Conservation (phyloP, 2,329 filamentous ascomycete species). For the Chrysoporthe deuterocubensis region DNA sequence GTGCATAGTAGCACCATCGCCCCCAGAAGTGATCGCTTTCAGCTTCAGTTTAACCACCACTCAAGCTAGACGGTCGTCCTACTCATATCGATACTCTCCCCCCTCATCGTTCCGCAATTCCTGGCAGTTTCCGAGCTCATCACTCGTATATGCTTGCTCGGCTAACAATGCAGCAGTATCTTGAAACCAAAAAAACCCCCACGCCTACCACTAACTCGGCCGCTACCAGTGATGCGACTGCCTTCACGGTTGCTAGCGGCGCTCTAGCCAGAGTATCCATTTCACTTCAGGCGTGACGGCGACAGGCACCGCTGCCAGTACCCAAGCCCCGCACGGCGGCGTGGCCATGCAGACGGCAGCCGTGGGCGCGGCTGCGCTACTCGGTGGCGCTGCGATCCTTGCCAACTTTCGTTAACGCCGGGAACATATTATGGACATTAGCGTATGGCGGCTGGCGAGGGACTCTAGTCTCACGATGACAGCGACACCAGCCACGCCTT, state of each 20-base stretch:
- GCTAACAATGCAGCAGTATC: conserved; percentile 34
- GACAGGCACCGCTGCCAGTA: conserved; percentile 6
- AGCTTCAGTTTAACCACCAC: no score
- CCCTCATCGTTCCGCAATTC: conserved; percentile 55
- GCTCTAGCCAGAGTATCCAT: neutral
- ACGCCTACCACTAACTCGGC: conserved; percentile 43
- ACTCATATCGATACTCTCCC: conserved; percentile 57
- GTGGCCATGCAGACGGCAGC: conserved; percentile 23
- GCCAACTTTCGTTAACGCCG: conserved; percentile 4
- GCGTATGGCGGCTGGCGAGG: neutral
- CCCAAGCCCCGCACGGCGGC: neutral
- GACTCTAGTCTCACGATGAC: neutral
- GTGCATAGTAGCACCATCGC: no score
- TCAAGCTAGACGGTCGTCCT: conserved; percentile 40
- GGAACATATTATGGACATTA: neutral
- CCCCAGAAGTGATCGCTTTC: no score
- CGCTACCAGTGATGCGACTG: conserved; percentile 41
- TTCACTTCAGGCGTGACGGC: conserved; percentile 20
- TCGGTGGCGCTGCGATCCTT: conserved; percentile 21
- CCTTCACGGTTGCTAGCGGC: conserved; percentile 35
- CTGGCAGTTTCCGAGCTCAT: neutral
- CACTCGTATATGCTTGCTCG: neutral
- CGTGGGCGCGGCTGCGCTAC: conserved; percentile 21
- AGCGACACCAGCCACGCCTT: no score
- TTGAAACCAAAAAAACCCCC: conserved; percentile 47